Conservation (phyloP, 73 alveolate species). For the Paramecium pentaurelia region DNA sequence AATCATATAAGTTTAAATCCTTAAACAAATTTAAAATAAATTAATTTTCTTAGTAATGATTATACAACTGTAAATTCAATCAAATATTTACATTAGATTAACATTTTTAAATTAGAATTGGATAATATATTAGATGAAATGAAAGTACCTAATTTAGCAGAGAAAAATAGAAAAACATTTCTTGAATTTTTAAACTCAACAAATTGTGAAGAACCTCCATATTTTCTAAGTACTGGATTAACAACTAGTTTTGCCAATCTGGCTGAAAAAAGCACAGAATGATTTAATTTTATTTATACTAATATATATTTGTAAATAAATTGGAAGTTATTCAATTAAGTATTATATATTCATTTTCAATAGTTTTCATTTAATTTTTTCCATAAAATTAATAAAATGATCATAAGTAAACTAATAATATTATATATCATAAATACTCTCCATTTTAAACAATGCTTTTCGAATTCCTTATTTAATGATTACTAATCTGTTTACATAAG, state of each 20-base stretch:
- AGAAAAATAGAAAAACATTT: conserved; percentile 4
- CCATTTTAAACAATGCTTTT: not conserved
- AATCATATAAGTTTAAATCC: not conserved
- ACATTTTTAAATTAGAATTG: not conserved
- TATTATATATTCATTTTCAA: not conserved
- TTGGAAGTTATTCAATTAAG: not conserved
- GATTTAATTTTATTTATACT: not conserved
- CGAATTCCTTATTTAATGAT: not conserved
- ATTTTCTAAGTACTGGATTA: not conserved
- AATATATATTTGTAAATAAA: not conserved
- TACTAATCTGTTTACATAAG: not conserved
- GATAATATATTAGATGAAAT: not conserved
- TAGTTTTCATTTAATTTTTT: not conserved
- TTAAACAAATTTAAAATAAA: not conserved
- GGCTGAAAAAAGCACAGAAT: not conserved
- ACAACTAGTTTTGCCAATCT: not conserved
- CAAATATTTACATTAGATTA: not conserved
- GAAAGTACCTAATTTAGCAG: conserved; percentile 1
- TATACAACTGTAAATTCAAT: not conserved
- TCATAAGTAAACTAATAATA: not conserved
- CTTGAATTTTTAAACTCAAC: not conserved
- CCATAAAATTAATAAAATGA: not conserved
- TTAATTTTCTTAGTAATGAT: not conserved
- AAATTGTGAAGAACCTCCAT: not conserved
- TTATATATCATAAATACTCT: not conserved